phyloP scores from a whole-genome alignment of 768 basidiomycete species.

The Trametes elegans region DNA sequence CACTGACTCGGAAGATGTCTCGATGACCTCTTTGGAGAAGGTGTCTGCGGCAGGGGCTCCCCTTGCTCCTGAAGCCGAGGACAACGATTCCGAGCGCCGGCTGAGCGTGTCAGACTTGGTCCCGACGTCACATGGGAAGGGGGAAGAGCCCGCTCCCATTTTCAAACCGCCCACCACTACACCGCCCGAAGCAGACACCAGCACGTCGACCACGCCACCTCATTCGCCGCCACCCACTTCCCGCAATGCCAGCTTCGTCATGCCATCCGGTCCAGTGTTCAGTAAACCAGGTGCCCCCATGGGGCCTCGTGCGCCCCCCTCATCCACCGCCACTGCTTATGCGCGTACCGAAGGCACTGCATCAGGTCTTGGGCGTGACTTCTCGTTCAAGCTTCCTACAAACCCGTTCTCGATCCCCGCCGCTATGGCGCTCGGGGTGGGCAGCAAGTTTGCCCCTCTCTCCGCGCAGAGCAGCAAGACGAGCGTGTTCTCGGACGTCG shows the following conservation, averaged over 20 bases:
- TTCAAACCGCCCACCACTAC: background rate
- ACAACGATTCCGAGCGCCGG: constrained; percentile 30
- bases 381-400: constrained; percentile 34
- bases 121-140: constrained; percentile 28
- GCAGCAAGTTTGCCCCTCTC: constrained; percentile 26
- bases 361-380: constrained; percentile 27
- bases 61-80: background rate
- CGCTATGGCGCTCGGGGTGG: constrained; percentile 45
- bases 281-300: constrained; percentile 50
- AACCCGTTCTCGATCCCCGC: constrained; percentile 43
- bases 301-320: constrained; percentile 28
- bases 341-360: constrained; percentile 1
- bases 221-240: constrained; percentile 45
- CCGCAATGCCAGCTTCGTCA: constrained; percentile 17
- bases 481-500: constrained; percentile 46
- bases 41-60: background rate
- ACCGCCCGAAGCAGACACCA: constrained; percentile 22
- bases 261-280: constrained; percentile 50
- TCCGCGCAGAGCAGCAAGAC: constrained; percentile 57
- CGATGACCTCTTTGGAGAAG: constrained; percentile 8
- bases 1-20: constrained; percentile 2
- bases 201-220: constrained; percentile 55
- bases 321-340: constrained; percentile 23
- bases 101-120: constrained; percentile 61
- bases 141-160: background rate